Conservation (phyloP, 225 moss, liverwort and hornwort species). For the Pleurozium schreberi region DNA sequence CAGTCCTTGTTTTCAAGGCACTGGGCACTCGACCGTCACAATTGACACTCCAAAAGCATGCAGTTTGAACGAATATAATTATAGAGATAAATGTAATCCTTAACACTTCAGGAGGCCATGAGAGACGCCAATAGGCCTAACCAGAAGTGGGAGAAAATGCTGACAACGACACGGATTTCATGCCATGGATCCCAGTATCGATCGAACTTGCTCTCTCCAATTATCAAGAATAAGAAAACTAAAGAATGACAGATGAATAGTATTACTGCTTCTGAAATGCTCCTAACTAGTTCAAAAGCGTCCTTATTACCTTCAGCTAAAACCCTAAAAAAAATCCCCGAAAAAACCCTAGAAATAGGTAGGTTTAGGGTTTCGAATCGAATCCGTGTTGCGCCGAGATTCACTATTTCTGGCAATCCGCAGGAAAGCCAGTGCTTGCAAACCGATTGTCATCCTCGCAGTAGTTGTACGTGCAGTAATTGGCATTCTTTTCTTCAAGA, state of each 20-base stretch:
- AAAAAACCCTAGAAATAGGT: not conserved
- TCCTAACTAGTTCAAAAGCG: not conserved
- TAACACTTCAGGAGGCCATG: not conserved
- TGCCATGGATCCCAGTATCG: not conserved
- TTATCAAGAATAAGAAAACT: not conserved
- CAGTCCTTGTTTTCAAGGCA: not conserved
- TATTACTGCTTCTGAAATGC: not conserved
- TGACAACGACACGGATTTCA: not conserved
- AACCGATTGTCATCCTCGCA: not conserved
- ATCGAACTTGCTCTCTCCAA: not conserved
- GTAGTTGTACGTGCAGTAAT: constrained; percentile 4
- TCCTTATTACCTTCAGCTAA: not conserved
- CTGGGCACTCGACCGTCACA: not conserved
- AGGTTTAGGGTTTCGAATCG: not conserved
- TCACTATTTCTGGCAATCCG: not conserved
- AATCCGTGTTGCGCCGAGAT: not conserved
- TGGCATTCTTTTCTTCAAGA: not conserved
- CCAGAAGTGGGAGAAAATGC: not conserved
- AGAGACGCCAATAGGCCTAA: not conserved
- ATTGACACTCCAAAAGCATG: too few relatives aligned
- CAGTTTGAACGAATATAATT: not conserved
- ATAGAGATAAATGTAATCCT: not conserved
- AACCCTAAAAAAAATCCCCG: too few relatives aligned
- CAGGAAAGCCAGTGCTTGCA: not conserved
- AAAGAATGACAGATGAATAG: not conserved